Conservation (phyloP, 495 filamentous ascomycete genomes). For the Pyronema domesticum region DNA sequence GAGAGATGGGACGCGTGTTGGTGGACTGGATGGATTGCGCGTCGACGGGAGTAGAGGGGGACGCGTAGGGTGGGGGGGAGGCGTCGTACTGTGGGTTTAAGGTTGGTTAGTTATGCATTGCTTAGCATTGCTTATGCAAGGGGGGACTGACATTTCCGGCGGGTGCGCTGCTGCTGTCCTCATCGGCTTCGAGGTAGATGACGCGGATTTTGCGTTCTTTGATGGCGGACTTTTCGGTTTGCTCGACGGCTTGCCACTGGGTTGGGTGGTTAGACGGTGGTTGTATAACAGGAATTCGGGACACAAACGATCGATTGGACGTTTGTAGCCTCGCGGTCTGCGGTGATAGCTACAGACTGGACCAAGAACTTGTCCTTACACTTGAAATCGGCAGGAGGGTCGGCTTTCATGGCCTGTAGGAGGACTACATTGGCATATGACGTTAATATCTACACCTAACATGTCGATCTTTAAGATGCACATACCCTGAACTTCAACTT, state of each 20-base stretch:
- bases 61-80: constrained; percentile 37
- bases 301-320: constrained; percentile 59
- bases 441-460: constrained; percentile 7
- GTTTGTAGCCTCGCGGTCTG: constrained; percentile 64
- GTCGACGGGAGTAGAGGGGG: constrained; percentile 23
- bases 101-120: neutral
- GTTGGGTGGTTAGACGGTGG: neutral
- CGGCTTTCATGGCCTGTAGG: constrained; percentile 92
- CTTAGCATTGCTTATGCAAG: neutral
- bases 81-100: neutral
- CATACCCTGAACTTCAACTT: constrained; percentile 84
- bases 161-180: constrained; percentile 12
- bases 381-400: constrained; percentile 65
- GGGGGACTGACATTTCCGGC: neutral
- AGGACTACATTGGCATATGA: constrained; percentile 41
- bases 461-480: constrained; percentile 5
- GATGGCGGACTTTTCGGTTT: constrained; percentile 55
- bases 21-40: constrained; percentile 10
- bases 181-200: constrained; percentile 46
- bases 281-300: constrained; percentile 16
- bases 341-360: constrained; percentile 71
- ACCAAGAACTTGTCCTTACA: constrained; percentile 98
- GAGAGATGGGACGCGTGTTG: neutral
- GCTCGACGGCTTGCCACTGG: constrained; percentile 64
- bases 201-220: constrained; percentile 97